A percentile compares a stretch with the other conserved stretches of the same genome.
These are phyloP conservation scores for Silene vulgaris DNA, from an alignment of 179 eudicot species.

Conservation along the genomic window DNA sequence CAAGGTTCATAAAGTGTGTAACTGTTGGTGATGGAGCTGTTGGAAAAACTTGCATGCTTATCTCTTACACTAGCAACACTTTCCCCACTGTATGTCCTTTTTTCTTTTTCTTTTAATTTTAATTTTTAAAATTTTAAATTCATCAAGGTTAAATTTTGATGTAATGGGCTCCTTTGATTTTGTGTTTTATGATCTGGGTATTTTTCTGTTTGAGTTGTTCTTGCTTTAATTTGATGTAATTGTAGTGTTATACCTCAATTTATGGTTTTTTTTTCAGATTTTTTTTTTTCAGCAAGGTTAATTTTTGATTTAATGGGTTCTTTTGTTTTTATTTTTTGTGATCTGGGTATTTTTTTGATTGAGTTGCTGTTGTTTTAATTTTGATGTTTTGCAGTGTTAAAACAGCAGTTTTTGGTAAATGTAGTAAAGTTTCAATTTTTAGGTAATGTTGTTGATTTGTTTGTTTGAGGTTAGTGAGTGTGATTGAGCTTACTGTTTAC, in stretches of 20 bases:
- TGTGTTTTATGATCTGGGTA: background rate
- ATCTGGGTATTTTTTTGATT: background rate
- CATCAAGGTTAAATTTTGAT: background rate
- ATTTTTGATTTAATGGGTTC: background rate
- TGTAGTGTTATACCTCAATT: conserved; percentile 20
- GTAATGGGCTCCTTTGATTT: background rate
- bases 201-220: background rate
- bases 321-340: background rate
- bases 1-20: conserved; percentile 43
- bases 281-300: background rate
- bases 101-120: background rate
- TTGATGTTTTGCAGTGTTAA: background rate
- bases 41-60: conserved; percentile 47
- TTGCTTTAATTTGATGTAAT: background rate
- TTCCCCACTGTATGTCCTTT: conserved; percentile 34
- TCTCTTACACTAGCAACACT: conserved; percentile 48
- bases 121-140: background rate
- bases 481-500: background rate
- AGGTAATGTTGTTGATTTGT: background rate
- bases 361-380: background rate
- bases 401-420: conserved; percentile 5
- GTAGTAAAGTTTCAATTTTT: conserved; percentile 1
- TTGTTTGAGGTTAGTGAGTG: background rate
- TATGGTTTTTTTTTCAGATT: conserved; percentile 8
- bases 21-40: conserved; percentile 48